These are phyloP conservation scores for Leavenworthia alabamica DNA, from an alignment of 345 rosid genomes.

Conservation along the genomic window DNA sequence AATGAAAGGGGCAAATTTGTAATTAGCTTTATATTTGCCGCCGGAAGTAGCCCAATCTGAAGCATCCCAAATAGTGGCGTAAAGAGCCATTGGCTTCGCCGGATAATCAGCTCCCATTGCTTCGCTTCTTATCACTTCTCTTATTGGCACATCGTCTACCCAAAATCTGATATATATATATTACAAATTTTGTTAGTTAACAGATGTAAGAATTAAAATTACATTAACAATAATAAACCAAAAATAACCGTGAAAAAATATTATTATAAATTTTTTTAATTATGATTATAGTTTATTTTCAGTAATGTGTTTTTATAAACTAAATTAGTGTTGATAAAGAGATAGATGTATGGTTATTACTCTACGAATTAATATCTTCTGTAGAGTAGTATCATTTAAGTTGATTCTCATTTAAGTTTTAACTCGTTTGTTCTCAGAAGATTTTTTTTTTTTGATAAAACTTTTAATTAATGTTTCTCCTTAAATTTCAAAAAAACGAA, in stretches of 20 bases:
- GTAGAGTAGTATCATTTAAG: not conserved
- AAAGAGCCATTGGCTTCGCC: slow-evolving; percentile 77
- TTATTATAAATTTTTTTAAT: too few species aligned
- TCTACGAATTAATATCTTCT: not conserved
- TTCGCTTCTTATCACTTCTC: slow-evolving; percentile 55
- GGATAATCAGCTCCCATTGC: slow-evolving; percentile 84
- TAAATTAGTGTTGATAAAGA: too few species aligned
- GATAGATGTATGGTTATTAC: not conserved
- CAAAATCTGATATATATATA: slow-evolving; percentile 49
- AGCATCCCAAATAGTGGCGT: slow-evolving; percentile 97
- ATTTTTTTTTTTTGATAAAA: not conserved
- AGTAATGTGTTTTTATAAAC: too few species aligned
- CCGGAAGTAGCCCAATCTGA: slow-evolving; percentile 92
- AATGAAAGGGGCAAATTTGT: slow-evolving; percentile 66
- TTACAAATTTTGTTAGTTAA: not conserved
- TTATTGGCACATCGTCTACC: slow-evolving; percentile 76
- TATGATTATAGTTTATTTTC: too few species aligned
- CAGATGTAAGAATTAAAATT: too few species aligned
- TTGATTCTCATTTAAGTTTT: not conserved
- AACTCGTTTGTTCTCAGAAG: not conserved
- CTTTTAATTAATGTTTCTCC: not conserved
- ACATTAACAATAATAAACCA: too few species aligned
- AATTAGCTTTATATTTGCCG: slow-evolving; percentile 63
- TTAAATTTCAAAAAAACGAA: slow-evolving; percentile 2
- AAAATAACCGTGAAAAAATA: too few species aligned